Percentiles rank a stretch among this genome's conserved stretches.
phyloP scores from a whole-genome alignment of 805 yeast genomes.

The Kodamaea kakaduensis region DNA sequence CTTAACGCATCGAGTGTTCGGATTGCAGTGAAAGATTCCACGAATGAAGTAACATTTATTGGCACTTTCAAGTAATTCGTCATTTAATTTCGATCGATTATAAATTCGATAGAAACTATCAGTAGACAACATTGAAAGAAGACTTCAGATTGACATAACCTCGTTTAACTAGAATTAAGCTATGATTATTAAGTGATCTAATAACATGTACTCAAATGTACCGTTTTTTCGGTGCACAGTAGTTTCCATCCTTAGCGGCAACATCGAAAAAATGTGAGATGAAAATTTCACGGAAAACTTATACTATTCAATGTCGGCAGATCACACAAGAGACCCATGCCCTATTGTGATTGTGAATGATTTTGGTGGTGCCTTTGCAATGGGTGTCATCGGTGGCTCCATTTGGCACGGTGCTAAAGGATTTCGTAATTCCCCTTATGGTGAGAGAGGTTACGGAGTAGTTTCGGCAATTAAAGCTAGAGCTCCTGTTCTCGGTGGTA shows the following conservation, averaged over 20 bases:
- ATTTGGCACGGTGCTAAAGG: conserved; percentile 99
- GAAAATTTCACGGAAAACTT: conserved; percentile 3
- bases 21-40: no score
- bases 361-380: conserved; percentile 98
- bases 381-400: conserved; percentile 99
- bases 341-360: conserved; percentile 94
- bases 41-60: no score
- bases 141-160: no score
- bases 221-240: no score
- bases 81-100: no score
- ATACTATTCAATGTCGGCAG: conserved; percentile 65
- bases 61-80: no score
- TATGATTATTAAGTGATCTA: no score
- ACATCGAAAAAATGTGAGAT: neutral
- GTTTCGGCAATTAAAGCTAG: conserved; percentile 87
- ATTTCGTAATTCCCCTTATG: conserved; percentile 94
- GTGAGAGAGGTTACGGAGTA: conserved; percentile 91
- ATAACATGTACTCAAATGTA: no score
- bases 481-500: conserved; percentile 98
- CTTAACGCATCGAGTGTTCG: no score
- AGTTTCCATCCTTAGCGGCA: neutral
- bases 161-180: no score
- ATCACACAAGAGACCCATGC: conserved; percentile 98
- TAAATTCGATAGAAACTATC: no score
- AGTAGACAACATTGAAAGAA: no score